phyloP scores from a whole-genome alignment of 225 moss, liverwort and hornwort species.

The Takakia lepidozioides region DNA sequence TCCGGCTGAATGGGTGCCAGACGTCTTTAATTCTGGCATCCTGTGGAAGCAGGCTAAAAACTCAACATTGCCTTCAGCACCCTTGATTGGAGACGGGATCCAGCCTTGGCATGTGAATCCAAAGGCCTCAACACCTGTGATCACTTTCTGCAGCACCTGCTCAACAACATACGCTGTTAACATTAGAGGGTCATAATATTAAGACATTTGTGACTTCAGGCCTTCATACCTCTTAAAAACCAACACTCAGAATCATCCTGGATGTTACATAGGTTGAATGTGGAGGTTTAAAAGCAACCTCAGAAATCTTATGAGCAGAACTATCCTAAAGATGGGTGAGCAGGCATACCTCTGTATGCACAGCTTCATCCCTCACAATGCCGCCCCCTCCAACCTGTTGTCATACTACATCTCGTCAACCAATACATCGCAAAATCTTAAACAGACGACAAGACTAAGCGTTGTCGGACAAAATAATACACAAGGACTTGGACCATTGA shows the following conservation, averaged over 20 bases:
- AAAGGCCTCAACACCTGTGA: slow-evolving; percentile 58
- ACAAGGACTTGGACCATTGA: neutral
- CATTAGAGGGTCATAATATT: neutral
- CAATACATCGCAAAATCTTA: too few relatives aligned
- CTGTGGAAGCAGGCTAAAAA: slow-evolving; percentile 63
- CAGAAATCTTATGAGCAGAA: too few relatives aligned
- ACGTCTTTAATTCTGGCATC: too few relatives aligned
- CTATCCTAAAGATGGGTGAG: neutral
- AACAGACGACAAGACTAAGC: too few relatives aligned
- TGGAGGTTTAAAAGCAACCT: neutral
- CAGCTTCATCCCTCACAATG: slow-evolving; percentile 51
- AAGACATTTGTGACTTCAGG: neutral
- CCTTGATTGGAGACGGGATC: slow-evolving; percentile 72
- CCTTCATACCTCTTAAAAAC: neutral
- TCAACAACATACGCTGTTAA: slow-evolving; percentile 7
- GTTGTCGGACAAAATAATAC: slow-evolving; percentile 1
- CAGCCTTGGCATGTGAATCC: slow-evolving; percentile 83
- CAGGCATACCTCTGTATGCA: slow-evolving; percentile 49
- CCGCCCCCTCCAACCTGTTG: slow-evolving; percentile 53
- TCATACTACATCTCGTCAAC: slow-evolving; percentile 3
- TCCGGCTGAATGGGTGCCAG: too few relatives aligned
- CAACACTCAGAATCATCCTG: neutral
- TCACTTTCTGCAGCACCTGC: slow-evolving; percentile 69
- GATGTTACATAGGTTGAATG: neutral
- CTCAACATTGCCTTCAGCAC: slow-evolving; percentile 57